phyloP scores from a whole-genome alignment of 2,329 filamentous ascomycete genomes.

The Aspergillus cejpii region DNA sequence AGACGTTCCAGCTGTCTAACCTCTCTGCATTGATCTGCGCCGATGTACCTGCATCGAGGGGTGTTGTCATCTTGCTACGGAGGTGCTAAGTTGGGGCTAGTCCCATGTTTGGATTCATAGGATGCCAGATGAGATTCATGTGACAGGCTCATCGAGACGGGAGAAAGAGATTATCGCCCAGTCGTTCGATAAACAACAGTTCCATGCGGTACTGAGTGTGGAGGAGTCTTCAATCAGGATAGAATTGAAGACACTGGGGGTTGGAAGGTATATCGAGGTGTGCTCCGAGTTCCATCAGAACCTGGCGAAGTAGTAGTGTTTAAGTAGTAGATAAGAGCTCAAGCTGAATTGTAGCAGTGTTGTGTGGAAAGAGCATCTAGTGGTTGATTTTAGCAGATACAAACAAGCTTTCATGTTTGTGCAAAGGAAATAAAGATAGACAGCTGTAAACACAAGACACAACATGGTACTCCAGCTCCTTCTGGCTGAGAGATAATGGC shows the following conservation, averaged over 20 bases:
- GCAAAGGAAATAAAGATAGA: not conserved
- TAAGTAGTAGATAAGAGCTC: not conserved
- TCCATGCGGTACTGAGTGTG: constrained; percentile 2
- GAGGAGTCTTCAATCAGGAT: constrained; percentile 7
- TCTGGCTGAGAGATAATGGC: too few species aligned
- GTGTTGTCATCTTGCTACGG: constrained; percentile 16
- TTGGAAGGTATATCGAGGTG: not conserved
- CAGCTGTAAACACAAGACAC: not conserved
- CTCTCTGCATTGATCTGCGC: constrained; percentile 17
- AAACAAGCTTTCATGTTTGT: not conserved
- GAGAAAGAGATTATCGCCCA: constrained; percentile 11
- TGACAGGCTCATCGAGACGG: constrained; percentile 10
- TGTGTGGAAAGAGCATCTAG: not conserved
- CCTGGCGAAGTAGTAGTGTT: not conserved
- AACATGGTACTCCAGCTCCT: not conserved
- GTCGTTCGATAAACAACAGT: constrained; percentile 8
- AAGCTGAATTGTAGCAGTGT: not conserved
- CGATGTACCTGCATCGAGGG: constrained; percentile 14
- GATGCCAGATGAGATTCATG: constrained; percentile 12
- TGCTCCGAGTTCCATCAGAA: constrained; percentile 3
- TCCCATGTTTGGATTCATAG: constrained; percentile 14
- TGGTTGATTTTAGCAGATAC: not conserved
- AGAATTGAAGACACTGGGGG: not conserved
- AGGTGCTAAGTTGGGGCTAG: constrained; percentile 18
- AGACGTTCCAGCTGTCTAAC: constrained; percentile 12